Evolutionary conservation across 2,329 filamentous ascomycete species (phyloP).

Genomic region (Fusarium drepaniforme): DNA sequence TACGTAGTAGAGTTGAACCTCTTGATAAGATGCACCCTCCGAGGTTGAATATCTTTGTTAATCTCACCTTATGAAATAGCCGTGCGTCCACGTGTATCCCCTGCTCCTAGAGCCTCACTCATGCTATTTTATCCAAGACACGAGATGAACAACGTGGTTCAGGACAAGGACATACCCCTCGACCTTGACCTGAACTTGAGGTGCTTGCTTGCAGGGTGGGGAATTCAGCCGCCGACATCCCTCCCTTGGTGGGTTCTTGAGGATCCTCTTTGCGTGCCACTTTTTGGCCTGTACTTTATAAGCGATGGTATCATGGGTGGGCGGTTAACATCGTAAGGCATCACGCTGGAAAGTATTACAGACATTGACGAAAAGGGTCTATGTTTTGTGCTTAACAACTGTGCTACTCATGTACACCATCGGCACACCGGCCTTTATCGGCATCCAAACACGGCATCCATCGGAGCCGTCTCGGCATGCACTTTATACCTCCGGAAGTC

Average conservation of each 20-base stretch:
- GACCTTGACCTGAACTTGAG: not conserved
- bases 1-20: not conserved
- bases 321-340: not conserved
- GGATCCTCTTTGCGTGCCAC: slow-evolving; percentile 15
- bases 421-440: slow-evolving; percentile 24
- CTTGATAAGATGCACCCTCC: not conserved
- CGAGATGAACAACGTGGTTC: not conserved
- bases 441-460: slow-evolving; percentile 22
- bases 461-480: slow-evolving; percentile 15
- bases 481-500: slow-evolving; percentile 7
- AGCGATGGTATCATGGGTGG: not conserved
- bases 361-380: not conserved
- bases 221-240: not conserved
- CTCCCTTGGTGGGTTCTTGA: not conserved
- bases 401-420: not conserved
- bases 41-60: not conserved
- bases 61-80: not conserved
- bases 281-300: not conserved
- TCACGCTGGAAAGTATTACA: not conserved
- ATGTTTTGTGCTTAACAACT: not conserved
- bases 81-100: not conserved
- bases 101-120: not conserved
- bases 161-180: not conserved
- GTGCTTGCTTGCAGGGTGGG: slow-evolving; percentile 1
- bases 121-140: not conserved